Evolutionary conservation across 2,329 filamentous ascomycete genomes (phyloP).

Genomic region (Nemania diffusa): DNA sequence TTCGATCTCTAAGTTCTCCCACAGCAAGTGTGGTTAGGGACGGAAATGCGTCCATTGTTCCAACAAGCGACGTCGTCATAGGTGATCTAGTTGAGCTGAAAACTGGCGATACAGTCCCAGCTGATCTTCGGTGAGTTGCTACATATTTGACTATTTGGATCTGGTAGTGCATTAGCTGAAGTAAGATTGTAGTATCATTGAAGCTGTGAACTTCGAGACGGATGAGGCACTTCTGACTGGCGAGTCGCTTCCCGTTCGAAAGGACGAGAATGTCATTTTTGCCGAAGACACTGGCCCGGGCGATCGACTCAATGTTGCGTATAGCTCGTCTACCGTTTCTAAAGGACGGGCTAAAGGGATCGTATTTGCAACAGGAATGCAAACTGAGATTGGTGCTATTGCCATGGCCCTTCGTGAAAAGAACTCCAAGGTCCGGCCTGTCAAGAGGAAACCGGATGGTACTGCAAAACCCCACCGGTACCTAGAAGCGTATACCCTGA

Average conservation of each 20-base stretch:
- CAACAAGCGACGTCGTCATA: slow-evolving; percentile 64
- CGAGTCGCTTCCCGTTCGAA: slow-evolving; percentile 68
- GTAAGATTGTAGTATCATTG: slow-evolving; percentile 51
- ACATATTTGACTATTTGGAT: neutral
- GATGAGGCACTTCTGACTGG: slow-evolving; percentile 73
- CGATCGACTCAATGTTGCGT: slow-evolving; percentile 71
- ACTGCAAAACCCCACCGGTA: slow-evolving; percentile 64
- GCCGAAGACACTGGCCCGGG: slow-evolving; percentile 65
- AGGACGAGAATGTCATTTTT: slow-evolving; percentile 62
- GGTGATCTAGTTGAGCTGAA: slow-evolving; percentile 69
- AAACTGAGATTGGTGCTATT: slow-evolving; percentile 73
- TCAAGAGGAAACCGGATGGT: slow-evolving; percentile 64
- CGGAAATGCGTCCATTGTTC: slow-evolving; percentile 61
- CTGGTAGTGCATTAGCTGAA: slow-evolving; percentile 4
- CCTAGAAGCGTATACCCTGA: slow-evolving; percentile 58
- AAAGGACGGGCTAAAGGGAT: slow-evolving; percentile 70
- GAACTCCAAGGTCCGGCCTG: slow-evolving; percentile 61
- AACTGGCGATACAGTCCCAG: slow-evolving; percentile 57
- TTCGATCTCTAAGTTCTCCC: slow-evolving; percentile 61
- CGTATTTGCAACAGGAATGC: slow-evolving; percentile 69
- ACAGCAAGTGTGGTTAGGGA: slow-evolving; percentile 62
- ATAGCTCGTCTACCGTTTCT: slow-evolving; percentile 70
- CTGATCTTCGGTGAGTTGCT: slow-evolving; percentile 51
- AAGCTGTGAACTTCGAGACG: slow-evolving; percentile 66
- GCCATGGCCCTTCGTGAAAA: slow-evolving; percentile 68